Evolutionary conservation across 1,139 yeast genomes (phyloP), one percentile per base, ranked within the genome.

Genomic region (Protomyces inouyei): DNA sequence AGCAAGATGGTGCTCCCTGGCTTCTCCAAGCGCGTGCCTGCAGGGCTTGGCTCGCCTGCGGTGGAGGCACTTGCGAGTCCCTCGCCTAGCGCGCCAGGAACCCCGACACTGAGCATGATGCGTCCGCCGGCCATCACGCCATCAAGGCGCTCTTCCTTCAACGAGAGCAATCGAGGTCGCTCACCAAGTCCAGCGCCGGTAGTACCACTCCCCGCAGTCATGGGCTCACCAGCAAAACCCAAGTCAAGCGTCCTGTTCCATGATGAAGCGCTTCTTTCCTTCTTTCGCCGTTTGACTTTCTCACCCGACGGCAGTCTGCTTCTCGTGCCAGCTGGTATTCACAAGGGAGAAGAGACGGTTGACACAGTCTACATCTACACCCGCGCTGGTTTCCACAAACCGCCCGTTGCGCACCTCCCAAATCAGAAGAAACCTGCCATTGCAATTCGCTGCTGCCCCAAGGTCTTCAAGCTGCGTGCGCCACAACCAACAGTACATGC

Each of bases 221-320:
- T 75, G 56, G 76, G 73, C 43, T 75, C 80, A 37, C 75, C 75
- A 8, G 55, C 57, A 14, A 52, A 52, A 36, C 52, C 65, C 9
- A 48, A 38, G 14, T 14, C 61, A 16, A 52, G 28, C 23, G 45
- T 32, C 16, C 72, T 88, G 28, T 91, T 87, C 72, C 95, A 90
- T 71, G 85, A 92, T 67, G 98, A 93, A 71, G 85, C 96, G 0
- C 79, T 92, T 43, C 90, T 90, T 65, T 87, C 97, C 1, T 93
- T 95, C 73, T 93, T 93, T 78, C 79, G 99, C 67, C 78, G 98
- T 66, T 78, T 92, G 66, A 76, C 86, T 0, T 90, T 91, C 72
- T 86, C 97, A 0, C 96, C 97, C 0, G 98, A 95, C 74, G 99
- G 99, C 0, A 79, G 82, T 61, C 74, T 93, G 52, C 76, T 93